phyloP scores from a whole-genome alignment of 306 rosid species.

The Sesbania bispinosa region DNA sequence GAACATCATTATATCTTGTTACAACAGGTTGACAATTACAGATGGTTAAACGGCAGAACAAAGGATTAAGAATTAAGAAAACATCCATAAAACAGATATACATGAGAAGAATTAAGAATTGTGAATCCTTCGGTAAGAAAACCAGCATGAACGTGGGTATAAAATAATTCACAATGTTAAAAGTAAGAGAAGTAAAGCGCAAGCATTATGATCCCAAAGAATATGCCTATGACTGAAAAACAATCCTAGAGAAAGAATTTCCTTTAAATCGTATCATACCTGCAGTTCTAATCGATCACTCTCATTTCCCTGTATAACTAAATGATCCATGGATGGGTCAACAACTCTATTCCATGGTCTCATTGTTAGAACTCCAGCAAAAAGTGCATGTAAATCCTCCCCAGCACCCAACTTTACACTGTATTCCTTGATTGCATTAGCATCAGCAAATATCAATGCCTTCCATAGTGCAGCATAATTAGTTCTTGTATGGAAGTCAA shows the following conservation, averaged over 20 bases:
- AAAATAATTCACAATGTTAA: conserved; percentile 8
- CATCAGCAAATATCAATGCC: conserved; percentile 84
- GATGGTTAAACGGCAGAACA: no score
- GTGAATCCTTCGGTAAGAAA: not conserved
- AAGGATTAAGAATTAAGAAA: no score
- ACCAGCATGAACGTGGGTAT: conserved; percentile 13
- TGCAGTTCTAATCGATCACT: conserved; percentile 79
- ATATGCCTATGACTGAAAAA: conserved; percentile 11
- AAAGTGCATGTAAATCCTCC: conserved; percentile 85
- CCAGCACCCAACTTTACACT: conserved; percentile 96
- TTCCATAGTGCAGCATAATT: conserved; percentile 96
- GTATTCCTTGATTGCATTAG: conserved; percentile 72
- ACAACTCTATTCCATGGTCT: conserved; percentile 92
- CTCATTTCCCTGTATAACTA: conserved; percentile 69
- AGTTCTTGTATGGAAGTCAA: conserved; percentile 65
- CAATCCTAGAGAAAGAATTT: not conserved
- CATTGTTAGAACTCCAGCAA: conserved; percentile 96
- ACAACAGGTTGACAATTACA: not conserved
- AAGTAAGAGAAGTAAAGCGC: conserved; percentile 15
- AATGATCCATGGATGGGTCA: conserved; percentile 81
- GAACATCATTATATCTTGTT: not conserved
- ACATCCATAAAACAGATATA: no score
- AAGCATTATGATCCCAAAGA: conserved; percentile 12
- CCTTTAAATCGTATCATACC: conserved; percentile 48
- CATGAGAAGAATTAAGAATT: conserved; percentile 14